Conservation (phyloP, 345 rosid genomes). For the Bruguiera sexangula region DNA sequence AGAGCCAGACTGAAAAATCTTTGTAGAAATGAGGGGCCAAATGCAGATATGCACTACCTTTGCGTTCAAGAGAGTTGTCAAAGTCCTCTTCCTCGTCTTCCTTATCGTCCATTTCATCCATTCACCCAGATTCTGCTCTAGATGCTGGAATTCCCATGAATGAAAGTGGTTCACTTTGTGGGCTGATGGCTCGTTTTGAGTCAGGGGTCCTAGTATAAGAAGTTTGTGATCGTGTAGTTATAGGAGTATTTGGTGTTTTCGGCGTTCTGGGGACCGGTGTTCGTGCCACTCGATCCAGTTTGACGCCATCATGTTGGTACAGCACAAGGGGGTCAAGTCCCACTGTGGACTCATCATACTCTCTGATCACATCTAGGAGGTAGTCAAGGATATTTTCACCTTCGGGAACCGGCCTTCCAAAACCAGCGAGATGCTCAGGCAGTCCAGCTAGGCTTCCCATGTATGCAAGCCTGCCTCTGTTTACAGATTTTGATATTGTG, state of each 20-base stretch:
- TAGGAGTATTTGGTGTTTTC: constrained; percentile 15
- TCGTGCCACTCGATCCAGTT: constrained; percentile 44
- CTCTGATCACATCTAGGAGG: constrained; percentile 69
- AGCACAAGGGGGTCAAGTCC: constrained; percentile 60
- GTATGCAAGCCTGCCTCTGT: constrained; percentile 53
- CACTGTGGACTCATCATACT: constrained; percentile 55
- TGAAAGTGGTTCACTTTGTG: constrained; percentile 35
- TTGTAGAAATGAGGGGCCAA: constrained; percentile 62
- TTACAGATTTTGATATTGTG: constrained; percentile 3
- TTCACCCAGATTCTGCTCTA: constrained; percentile 20
- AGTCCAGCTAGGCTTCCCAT: constrained; percentile 52
- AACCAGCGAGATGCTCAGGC: constrained; percentile 50
- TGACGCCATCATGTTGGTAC: constrained; percentile 53
- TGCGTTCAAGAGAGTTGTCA: constrained; percentile 54
- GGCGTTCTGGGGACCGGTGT: constrained; percentile 41
- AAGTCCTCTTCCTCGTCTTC: constrained; percentile 41
- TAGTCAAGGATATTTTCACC: constrained; percentile 71
- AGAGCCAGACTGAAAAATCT: constrained; percentile 57
- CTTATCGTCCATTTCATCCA: constrained; percentile 17
- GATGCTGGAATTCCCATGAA: constrained; percentile 27
- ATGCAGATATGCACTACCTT: constrained; percentile 37
- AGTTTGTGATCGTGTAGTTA: constrained; percentile 14
- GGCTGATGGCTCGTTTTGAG: constrained; percentile 38
- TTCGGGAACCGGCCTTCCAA: constrained; percentile 68
- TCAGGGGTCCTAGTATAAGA: constrained; percentile 21